Evolutionary conservation across 495 filamentous ascomycete species (phyloP), one percentile per base, ranked within the genome.

Genomic region (Aspergillus egyptiacus): DNA sequence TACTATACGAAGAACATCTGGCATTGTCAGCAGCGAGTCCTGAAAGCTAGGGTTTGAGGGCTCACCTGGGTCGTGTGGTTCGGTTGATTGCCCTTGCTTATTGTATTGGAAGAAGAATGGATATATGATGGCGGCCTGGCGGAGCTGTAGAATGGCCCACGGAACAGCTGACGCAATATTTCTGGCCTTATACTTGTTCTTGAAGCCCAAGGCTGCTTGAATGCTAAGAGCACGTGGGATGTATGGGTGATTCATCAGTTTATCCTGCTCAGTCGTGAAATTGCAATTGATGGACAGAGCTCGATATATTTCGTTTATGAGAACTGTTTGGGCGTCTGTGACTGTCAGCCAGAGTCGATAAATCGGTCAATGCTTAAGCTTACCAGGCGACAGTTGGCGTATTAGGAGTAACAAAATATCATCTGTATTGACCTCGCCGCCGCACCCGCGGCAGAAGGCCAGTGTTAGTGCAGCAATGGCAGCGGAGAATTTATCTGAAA

Each of bases 161-260:
- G 88, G 79, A 39, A 94, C 71, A 56, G 84, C 86, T 20, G 83
- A 83, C 23, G 79, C 62, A 19, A 86, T 72, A 23, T 65, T 75
- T 17, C 85, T 80, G 10, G 75, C 68, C 34, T 76, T 69, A 38
- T 72, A 73, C 37, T 80, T 79, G 15, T 79, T 80, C 33, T 70
- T 74, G 59, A 79, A 87, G 14, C 83, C 83, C 22, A 91, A 67
- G 39, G 82, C 78, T 47, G 80, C 82, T 51, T 87, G 78, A 22
- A 89, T 71, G 61, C 84, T 84, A 25, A 89, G 72, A 64, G 79
- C 84, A 48, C 82, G 70, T 52, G 85, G 82, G 32, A 91, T 75
- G 30, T 75, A 76, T 5, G 72, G 69, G 55, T 85, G 86, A 50
- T 79, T 73, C 45, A 87, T 79, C n/a, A 89, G 73, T 46, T 80